phyloP scores from a whole-genome alignment of 176 grass and related monocot species.

The Olyra latifolia region DNA sequence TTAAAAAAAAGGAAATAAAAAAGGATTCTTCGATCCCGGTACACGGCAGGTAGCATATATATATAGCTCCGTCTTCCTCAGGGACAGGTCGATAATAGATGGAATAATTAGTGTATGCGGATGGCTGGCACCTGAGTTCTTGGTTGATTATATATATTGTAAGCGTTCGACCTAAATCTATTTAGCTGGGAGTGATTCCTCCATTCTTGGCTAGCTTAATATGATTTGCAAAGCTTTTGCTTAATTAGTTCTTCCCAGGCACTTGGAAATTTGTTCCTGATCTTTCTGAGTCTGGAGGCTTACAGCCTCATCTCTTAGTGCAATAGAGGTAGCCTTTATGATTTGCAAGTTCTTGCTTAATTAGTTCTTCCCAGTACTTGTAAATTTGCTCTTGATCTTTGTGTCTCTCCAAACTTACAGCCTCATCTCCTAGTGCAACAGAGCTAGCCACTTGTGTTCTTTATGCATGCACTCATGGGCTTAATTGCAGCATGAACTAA shows the following conservation, averaged over 20 bases:
- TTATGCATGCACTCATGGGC: not conserved
- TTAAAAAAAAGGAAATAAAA: no score
- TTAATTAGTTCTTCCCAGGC: no score
- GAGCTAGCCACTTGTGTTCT: not conserved
- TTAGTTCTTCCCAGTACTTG: not conserved
- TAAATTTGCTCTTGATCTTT: no score
- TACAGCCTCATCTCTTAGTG: no score
- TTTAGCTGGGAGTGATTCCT: not conserved
- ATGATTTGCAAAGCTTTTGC: no score
- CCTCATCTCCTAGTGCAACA: no score
- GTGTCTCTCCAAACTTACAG: no score
- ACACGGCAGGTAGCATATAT: not conserved
- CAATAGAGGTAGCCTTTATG: no score
- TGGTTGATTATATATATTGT: not conserved
- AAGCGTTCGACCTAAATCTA: not conserved
- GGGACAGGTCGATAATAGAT: not conserved
- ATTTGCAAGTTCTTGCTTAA: not conserved
- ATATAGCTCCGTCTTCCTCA: conserved; percentile 5
- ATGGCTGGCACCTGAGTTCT: not conserved
- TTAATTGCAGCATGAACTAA: not conserved
- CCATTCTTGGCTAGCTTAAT: not conserved
- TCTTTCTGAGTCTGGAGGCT: no score
- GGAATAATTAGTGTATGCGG: not conserved
- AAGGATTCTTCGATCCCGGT: no score
- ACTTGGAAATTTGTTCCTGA: no score